phyloP scores from a whole-genome alignment of 2,329 filamentous ascomycete genomes.

The Cyphellophora attinorum region DNA sequence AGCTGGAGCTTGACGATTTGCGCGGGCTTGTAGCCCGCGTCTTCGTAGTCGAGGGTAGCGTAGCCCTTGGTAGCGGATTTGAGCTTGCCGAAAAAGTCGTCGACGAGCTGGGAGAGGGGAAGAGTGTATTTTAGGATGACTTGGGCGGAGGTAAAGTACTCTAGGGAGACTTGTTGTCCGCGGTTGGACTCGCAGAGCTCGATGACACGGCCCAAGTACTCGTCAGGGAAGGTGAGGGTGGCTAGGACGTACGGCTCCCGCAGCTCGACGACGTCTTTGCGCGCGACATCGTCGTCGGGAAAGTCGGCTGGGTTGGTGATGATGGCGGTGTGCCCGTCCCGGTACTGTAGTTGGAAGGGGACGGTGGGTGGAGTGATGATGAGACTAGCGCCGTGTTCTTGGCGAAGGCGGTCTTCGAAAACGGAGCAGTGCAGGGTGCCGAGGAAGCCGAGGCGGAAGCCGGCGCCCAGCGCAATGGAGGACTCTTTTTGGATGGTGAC shows the following conservation, averaged over 20 bases:
- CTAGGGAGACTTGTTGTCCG: constrained; percentile 75
- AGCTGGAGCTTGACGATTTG: constrained; percentile 83
- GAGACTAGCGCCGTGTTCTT: constrained; percentile 89
- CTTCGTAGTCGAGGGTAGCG: constrained; percentile 92
- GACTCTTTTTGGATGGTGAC: constrained; percentile 91
- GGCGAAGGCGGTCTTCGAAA: constrained; percentile 86
- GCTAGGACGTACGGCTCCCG: constrained; percentile 69
- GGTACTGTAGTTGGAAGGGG: constrained; percentile 76
- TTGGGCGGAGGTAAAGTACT: constrained; percentile 85
- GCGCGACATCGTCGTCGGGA: constrained; percentile 57
- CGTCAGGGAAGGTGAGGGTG: constrained; percentile 84
- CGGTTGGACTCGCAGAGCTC: constrained; percentile 87
- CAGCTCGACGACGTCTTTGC: constrained; percentile 49
- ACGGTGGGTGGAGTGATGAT: constrained; percentile 96
- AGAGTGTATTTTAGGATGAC: constrained; percentile 91
- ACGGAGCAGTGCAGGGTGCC: constrained; percentile 99
- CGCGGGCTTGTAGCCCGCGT: constrained; percentile 74
- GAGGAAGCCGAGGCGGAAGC: constrained; percentile 88
- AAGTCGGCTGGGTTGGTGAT: constrained; percentile 84
- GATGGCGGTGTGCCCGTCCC: constrained; percentile 65
- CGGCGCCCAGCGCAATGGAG: constrained; percentile 84
- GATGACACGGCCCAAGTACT: constrained; percentile 89
- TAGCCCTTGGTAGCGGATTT: constrained; percentile 94
- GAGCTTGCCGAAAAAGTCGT: constrained; percentile 94
- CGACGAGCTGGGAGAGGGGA: constrained; percentile 80